Evolutionary conservation across 148 eudicot species (phyloP), one percentile per base, ranked within the genome.

Genomic region (Amaranthus hypochondriacus): DNA sequence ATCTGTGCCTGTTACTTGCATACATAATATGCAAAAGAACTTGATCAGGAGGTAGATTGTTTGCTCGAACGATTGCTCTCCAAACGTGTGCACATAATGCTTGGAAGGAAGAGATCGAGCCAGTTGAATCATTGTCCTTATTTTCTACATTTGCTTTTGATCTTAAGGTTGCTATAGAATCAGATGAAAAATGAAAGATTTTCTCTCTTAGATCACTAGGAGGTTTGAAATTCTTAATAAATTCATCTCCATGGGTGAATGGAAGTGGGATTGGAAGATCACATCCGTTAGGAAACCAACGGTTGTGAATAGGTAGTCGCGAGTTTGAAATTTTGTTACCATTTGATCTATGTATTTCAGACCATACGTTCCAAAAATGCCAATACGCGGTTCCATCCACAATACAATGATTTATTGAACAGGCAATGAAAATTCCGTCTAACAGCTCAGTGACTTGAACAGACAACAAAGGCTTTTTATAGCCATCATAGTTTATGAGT

Each of bases 71-170:
- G 2, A 84, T 65, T 56, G 80, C 73, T 47, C 81, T 64, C 87
- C 87, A 84, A 1, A 84, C 73, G 11, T 78, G 74, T 3, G 85
- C 81, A 0, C 73, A 66, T 3, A 82, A 44, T 5, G 79, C 79
- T 59, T 79, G 85, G 12, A 84, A 77, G 51, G 85, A 79, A 18
- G 85, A 82, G 42, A 84, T 74, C 1, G 18, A 18, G 0, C 46
- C 53, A 5, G 8, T 50, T 50, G 53, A 66, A 6, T 9, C 56
- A 43, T 0, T 48, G 1, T 56, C 53, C 42, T 60, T 65, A 18
- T 18, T 0, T 15, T 79, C 74, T 4, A 39, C 21, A 55, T 82
- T 82, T 4, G 77, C 87, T 66, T 67, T 82, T 2, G 76, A 47
- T 57, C 80, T 80, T 13, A 83, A 67, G 59, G 46, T 77, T 4